Conservation (phyloP, 2,329 filamentous ascomycete genomes). For the Fusarium staphyleae region DNA sequence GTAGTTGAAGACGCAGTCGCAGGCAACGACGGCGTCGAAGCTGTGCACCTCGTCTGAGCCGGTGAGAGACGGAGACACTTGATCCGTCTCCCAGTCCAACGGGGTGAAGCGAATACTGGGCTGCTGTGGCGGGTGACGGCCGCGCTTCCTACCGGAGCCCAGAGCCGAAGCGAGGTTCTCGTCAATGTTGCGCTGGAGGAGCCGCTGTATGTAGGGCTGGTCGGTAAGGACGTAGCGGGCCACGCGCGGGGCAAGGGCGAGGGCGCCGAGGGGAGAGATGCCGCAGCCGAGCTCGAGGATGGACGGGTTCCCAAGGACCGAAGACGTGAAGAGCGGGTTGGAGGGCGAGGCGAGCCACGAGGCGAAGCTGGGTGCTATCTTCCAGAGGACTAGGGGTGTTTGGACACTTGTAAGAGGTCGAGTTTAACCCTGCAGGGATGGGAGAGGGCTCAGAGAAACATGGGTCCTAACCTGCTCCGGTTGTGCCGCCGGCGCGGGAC, state of each 20-base stretch:
- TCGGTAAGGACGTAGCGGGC: slow-evolving; percentile 80
- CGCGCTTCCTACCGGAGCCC: slow-evolving; percentile 3
- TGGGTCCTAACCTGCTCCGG: slow-evolving; percentile 55
- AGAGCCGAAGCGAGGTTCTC: slow-evolving; percentile 57
- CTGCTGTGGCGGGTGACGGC: background rate
- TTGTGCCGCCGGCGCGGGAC: slow-evolving; percentile 68
- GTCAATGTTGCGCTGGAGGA: slow-evolving; percentile 78
- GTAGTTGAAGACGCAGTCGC: slow-evolving; percentile 96
- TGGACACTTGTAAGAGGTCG: slow-evolving; percentile 5
- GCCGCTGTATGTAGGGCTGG: slow-evolving; percentile 80
- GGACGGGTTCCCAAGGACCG: slow-evolving; percentile 55
- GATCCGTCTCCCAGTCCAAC: slow-evolving; percentile 84
- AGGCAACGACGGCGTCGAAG: slow-evolving; percentile 80
- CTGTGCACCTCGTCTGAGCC: slow-evolving; percentile 48
- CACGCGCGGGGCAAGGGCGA: slow-evolving; percentile 69
- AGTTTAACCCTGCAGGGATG: background rate
- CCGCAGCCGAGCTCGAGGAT: slow-evolving; percentile 89
- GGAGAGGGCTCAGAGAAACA: background rate
- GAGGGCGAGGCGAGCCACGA: slow-evolving; percentile 73
- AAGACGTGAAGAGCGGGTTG: slow-evolving; percentile 66
- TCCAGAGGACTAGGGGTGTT: slow-evolving; percentile 76
- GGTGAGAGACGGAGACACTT: slow-evolving; percentile 55
- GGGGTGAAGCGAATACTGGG: slow-evolving; percentile 62
- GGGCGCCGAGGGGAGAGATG: slow-evolving; percentile 79
- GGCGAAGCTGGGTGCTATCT: slow-evolving; percentile 83